Base-by-base conservation (phyloP, 768 basidiomycete genomes). In the Mycena venus region DNA sequence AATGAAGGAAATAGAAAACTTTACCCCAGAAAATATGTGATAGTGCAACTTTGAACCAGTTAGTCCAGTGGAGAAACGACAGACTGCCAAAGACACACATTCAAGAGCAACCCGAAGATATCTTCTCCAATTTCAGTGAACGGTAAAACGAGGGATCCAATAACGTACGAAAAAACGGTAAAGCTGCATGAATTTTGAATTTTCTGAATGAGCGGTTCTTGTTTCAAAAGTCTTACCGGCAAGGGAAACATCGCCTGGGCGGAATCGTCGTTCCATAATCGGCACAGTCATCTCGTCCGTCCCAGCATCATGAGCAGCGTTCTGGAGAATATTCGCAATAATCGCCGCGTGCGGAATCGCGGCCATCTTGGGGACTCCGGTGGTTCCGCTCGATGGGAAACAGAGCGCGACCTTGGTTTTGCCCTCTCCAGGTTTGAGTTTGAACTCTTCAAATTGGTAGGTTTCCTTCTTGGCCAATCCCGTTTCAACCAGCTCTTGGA, bases 311-410 rank as follows among this genome's bases (percentile, higher is more conserved):
- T 60, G 56, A 5, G 69, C 44, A 0, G 85, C 86, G 72, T 79
- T 82, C 74, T 86, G 85, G 17, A 86, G 51, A 12, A 84, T 77
- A 49, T 87, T 88, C 2, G 82, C 75, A 21, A 90, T 89, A n/a
- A 86, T 81, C 0, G 83, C 79, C 4, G 38, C 25, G 23, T 69
- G 73, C 8, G 64, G 49, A 17, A 67, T 47, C 8, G 59, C 36
- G 63, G 76, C 25, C 49, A 86, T 85, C 83, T 90, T 89, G 0
- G 90, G 89, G 63, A 78, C 82, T 0, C 90, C 89, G 2, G 89
- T 90, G 1, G 90, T 90, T 47, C 89, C 90, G 23, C 88, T 89
- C 0, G 89, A 90, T 70, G 89, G 89, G 74, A 83, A 85, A n/a
- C 88, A 78, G 61, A 90, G 82, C 2, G 89, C 90, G 29, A 88